Evolutionary conservation across 306 rosid genomes (phyloP).

Genomic region (Gastrolobium bilobum): DNA sequence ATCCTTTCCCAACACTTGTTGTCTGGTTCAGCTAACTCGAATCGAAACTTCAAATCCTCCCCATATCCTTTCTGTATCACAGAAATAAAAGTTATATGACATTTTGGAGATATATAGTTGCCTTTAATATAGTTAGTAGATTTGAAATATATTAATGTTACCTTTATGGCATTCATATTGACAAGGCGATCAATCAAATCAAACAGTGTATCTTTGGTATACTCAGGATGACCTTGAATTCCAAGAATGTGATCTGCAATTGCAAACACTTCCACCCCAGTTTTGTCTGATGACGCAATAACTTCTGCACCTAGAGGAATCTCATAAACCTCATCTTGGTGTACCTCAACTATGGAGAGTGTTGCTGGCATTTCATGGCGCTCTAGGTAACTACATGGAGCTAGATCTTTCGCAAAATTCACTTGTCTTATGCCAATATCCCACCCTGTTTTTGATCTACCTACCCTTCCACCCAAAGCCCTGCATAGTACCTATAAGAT

Average conservation of each 20-base stretch:
- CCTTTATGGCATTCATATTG: conserved; percentile 60
- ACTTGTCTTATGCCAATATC: conserved; percentile 72
- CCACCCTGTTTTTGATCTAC: conserved; percentile 71
- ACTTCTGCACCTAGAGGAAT: conserved; percentile 72
- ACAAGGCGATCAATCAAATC: conserved; percentile 68
- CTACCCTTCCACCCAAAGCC: conserved; percentile 80
- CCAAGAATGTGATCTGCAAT: conserved; percentile 69
- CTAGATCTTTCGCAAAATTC: conserved; percentile 54
- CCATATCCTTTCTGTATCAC: conserved; percentile 57
- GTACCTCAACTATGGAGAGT: conserved; percentile 65
- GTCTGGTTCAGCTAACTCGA: conserved; percentile 65
- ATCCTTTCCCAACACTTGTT: conserved; percentile 62
- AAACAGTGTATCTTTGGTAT: conserved; percentile 64
- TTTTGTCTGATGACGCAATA: conserved; percentile 70
- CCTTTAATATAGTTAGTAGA: neutral
- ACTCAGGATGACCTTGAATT: conserved; percentile 85
- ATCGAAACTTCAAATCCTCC: conserved; percentile 57
- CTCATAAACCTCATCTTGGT: conserved; percentile 79
- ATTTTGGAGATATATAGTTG: neutral
- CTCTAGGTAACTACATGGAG: conserved; percentile 30
- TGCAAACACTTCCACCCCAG: conserved; percentile 74
- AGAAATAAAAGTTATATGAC: neutral
- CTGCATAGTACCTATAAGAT: conserved; percentile 65
- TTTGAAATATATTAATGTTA: conserved; percentile 1
- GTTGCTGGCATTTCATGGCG: conserved; percentile 52